phyloP scores from a whole-genome alignment of 1,139 yeast species.

The Chernovozyma sophiae-reginae region DNA sequence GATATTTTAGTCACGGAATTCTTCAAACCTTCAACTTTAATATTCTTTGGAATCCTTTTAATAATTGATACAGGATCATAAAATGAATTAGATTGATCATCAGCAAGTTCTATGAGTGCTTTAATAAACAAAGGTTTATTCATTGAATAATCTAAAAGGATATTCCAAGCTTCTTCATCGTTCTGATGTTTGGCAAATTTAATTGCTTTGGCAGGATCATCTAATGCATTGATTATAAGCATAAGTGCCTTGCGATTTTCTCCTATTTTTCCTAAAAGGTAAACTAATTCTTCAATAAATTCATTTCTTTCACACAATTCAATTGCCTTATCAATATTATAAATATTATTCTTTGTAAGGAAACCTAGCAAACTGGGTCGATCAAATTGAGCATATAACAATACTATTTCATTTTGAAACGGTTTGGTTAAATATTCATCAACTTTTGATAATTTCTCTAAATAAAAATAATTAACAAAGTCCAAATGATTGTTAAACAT shows the following conservation, averaged over 20 bases:
- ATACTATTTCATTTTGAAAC: slow-evolving; percentile 65
- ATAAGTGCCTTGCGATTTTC: slow-evolving; percentile 70
- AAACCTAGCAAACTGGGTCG: slow-evolving; percentile 51
- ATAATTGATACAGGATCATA: slow-evolving; percentile 71
- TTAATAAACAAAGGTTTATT: slow-evolving; percentile 70
- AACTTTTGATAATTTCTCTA: slow-evolving; percentile 48
- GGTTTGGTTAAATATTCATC: slow-evolving; percentile 54
- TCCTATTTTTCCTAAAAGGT: slow-evolving; percentile 78
- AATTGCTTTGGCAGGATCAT: slow-evolving; percentile 79
- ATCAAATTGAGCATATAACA: slow-evolving; percentile 60
- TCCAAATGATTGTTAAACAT: slow-evolving; percentile 44
- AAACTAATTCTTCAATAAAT: slow-evolving; percentile 68
- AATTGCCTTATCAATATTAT: slow-evolving; percentile 69
- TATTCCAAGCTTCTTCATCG: slow-evolving; percentile 76
- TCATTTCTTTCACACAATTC: slow-evolving; percentile 53
- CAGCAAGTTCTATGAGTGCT: slow-evolving; percentile 67
- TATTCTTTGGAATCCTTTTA: slow-evolving; percentile 56
- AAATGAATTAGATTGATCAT: slow-evolving; percentile 43
- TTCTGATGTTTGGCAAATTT: slow-evolving; percentile 71
- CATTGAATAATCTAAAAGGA: slow-evolving; percentile 66
- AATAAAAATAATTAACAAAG: slow-evolving; percentile 55
- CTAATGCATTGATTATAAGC: slow-evolving; percentile 69
- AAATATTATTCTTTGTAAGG: slow-evolving; percentile 42
- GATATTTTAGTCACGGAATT: slow-evolving; percentile 60
- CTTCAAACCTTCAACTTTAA: slow-evolving; percentile 64